Percentiles rank a stretch among this genome's conserved stretches.
Conservation (phyloP, 2,329 filamentous ascomycete species). For the Ascomycota sp. region DNA sequence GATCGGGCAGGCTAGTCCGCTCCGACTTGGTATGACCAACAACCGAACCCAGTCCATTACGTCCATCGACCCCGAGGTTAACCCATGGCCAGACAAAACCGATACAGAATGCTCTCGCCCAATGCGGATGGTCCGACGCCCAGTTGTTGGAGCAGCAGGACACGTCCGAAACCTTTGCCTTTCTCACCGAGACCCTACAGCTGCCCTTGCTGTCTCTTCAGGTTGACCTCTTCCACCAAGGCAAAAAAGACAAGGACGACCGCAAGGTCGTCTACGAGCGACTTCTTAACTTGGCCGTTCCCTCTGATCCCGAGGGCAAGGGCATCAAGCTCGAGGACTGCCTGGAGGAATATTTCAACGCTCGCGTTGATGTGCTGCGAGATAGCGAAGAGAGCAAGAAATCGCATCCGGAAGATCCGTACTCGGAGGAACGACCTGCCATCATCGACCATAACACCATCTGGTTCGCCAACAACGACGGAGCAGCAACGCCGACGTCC, state of each 20-base stretch:
- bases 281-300: constrained; percentile 78
- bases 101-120: constrained; percentile 62
- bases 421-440: constrained; percentile 6
- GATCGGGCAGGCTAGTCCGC: constrained; percentile 67
- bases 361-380: constrained; percentile 70
- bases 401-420: constrained; percentile 10
- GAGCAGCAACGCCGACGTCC: constrained; percentile 12
- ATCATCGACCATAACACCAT: constrained; percentile 13
- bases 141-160: constrained; percentile 68
- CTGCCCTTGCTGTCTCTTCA: constrained; percentile 76
- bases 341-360: constrained; percentile 88
- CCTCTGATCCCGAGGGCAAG: constrained; percentile 47
- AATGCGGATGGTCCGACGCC: constrained; percentile 79
- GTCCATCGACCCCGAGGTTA: constrained; percentile 2
- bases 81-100: constrained; percentile 42
- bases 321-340: constrained; percentile 74
- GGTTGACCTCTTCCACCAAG: constrained; percentile 86
- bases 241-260: constrained; percentile 67
- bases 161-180: constrained; percentile 85
- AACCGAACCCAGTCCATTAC: not conserved
- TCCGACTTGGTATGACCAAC: constrained; percentile 49
- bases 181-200: constrained; percentile 78
- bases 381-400: constrained; percentile 39
- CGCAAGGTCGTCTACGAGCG: constrained; percentile 91
- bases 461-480: constrained; percentile 13